Evolutionary conservation across 2,329 filamentous ascomycete species (phyloP).

Genomic region (Dothistroma pini): DNA sequence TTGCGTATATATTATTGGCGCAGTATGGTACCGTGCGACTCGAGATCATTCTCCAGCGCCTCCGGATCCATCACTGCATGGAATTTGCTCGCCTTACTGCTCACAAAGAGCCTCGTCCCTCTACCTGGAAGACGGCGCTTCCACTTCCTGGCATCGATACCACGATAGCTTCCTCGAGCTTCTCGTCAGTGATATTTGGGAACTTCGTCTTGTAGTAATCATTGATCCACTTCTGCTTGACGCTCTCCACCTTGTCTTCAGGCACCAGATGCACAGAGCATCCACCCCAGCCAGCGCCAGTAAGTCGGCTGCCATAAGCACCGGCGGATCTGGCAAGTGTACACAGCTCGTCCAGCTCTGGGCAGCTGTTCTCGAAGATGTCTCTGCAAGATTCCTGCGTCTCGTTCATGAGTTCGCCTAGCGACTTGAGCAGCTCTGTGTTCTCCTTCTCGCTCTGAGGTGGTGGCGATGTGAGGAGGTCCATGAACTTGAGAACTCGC

Average conservation of each 20-base stretch:
- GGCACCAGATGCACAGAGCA: conserved; percentile 93
- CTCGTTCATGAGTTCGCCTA: conserved; percentile 82
- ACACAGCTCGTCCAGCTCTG: conserved; percentile 89
- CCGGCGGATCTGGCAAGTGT: conserved; percentile 72
- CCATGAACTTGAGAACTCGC: conserved; percentile 79
- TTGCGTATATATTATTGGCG: no score
- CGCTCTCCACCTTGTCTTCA: conserved; percentile 71
- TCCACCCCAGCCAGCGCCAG: conserved; percentile 94
- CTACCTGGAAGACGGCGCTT: conserved; percentile 38
- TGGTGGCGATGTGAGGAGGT: conserved; percentile 57
- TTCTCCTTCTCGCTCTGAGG: conserved; percentile 49
- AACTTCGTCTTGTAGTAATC: conserved; percentile 78
- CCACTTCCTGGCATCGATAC: conserved; percentile 84
- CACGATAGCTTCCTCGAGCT: conserved; percentile 74
- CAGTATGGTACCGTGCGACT: no score
- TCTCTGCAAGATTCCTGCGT: conserved; percentile 86
- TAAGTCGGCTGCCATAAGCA: conserved; percentile 78
- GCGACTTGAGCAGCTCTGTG: conserved; percentile 64
- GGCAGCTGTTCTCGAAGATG: conserved; percentile 85
- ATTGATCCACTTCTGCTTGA: conserved; percentile 71
- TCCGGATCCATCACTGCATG: no score
- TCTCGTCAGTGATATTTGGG: conserved; percentile 65
- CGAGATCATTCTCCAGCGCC: no score
- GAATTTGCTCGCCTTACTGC: background rate
- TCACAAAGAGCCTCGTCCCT: conserved; percentile 20